These are phyloP conservation scores for Aspergillus glaucus DNA, from an alignment of 2,329 filamentous ascomycete genomes.

Conservation along the genomic window DNA sequence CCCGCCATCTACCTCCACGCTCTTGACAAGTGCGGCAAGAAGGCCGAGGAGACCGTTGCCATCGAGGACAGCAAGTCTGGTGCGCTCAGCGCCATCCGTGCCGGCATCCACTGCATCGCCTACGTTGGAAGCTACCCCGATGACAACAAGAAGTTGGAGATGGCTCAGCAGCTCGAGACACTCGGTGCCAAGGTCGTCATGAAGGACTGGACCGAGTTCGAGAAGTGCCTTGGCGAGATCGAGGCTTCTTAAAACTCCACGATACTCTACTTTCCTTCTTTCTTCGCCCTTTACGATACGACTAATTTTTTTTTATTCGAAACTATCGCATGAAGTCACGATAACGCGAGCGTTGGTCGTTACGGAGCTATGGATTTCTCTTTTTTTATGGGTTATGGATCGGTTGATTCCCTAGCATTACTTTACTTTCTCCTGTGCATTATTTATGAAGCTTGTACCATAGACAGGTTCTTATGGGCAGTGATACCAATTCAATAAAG, in stretches of 20 bases:
- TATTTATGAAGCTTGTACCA: slow-evolving; percentile 9
- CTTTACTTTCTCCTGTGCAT: slow-evolving; percentile 8
- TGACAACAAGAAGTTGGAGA: slow-evolving; percentile 55
- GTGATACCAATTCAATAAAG: slow-evolving; percentile 3
- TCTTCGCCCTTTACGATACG: not conserved
- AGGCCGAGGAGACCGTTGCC: slow-evolving; percentile 65
- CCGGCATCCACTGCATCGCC: slow-evolving; percentile 72
- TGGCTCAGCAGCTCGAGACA: slow-evolving; percentile 56
- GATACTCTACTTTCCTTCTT: slow-evolving; percentile 10
- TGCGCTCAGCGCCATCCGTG: slow-evolving; percentile 67
- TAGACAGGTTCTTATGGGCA: slow-evolving; percentile 12
- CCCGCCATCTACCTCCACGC: slow-evolving; percentile 81
- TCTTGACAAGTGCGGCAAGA: slow-evolving; percentile 65
- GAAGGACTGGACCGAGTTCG: slow-evolving; percentile 44
- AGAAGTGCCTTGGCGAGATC: slow-evolving; percentile 37
- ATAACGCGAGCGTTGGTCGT: slow-evolving; percentile 26
- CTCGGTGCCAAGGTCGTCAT: slow-evolving; percentile 59
- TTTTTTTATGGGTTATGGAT: slow-evolving; percentile 4
- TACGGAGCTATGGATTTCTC: slow-evolving; percentile 11
- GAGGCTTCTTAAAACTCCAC: slow-evolving; percentile 24
- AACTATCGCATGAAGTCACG: slow-evolving; percentile 23
- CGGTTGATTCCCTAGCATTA: slow-evolving; percentile 2
- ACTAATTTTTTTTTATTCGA: not conserved
- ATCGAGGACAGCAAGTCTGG: slow-evolving; percentile 88
- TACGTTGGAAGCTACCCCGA: slow-evolving; percentile 74